Evolutionary conservation across 2,329 filamentous ascomycete genomes (phyloP), one percentile per base, ranked within the genome.

Genomic region (Xylaria sp.): DNA sequence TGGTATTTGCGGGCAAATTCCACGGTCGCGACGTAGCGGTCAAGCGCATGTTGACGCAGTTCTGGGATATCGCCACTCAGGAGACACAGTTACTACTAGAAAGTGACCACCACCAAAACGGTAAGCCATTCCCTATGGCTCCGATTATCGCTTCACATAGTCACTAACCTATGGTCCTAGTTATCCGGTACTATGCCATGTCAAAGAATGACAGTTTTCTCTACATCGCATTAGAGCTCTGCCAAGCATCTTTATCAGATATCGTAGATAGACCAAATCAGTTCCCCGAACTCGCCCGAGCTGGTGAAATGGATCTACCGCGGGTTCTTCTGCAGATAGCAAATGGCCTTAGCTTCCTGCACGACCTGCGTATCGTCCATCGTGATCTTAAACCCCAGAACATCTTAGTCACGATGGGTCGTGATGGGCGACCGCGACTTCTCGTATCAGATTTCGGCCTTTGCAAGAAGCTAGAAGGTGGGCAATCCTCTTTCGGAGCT

Each of bases 371-470:
- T 67, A 97, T 99, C 75, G 96, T 99, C 2, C 96, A 99, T 78
- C 92, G 96, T 60, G 96, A 99, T 76, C 87, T 99, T 74, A 99
- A 99, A 78, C 96, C 96, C 0, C 96, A 99, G 75, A 99, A 99
- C 73, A 98, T 99, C 57, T 85, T 99, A 1, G 94, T 98, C 66
- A 87, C 89, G 38, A 89, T 90, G 82, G 89, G 86, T 71, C 89
- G 90, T 72, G 86, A 89, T 66, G 87, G 88, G 47, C 87, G 85
- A 39, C 90, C 94, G 27, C 90, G 95, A n/a, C 85, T 99, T 42
- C 87, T 99, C 4, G 97, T 99, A 39, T 98, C 96, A 0, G 96
- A 99, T 78, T 99, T 99, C 80, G 96, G 96, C 5, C 87, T 99
- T 0, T 98, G 96, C 79, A 99, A 98, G 84, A 98, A 97, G 76